A percentile compares a stretch with the other conserved stretches of the same genome.
Conservation (phyloP, 495 filamentous ascomycete species). For the Entonaema liquescens region DNA sequence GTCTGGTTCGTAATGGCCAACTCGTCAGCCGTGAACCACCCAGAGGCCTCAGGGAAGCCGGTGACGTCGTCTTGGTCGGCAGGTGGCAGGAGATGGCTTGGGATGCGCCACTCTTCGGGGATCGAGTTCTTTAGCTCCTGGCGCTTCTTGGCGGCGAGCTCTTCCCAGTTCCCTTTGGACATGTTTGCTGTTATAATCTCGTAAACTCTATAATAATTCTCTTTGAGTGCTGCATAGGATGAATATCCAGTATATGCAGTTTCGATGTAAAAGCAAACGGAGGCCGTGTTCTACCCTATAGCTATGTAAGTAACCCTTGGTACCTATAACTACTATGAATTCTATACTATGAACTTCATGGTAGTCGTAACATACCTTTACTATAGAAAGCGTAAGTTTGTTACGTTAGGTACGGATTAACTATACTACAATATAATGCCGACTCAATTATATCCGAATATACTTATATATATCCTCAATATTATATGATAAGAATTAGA, state of each 20-base stretch:
- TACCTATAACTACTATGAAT: too few species aligned
- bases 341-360: too few species aligned
- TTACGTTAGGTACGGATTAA: too few species aligned
- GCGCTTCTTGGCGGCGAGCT: constrained; percentile 50
- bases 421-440: not conserved
- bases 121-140: constrained; percentile 47
- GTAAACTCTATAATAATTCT: not conserved
- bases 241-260: not conserved
- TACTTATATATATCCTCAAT: not conserved
- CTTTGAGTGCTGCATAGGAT: not conserved
- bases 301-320: too few species aligned
- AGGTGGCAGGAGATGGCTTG: constrained; percentile 49
- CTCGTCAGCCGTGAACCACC: constrained; percentile 50
- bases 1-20: constrained; percentile 45
- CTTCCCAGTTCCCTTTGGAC: constrained; percentile 47
- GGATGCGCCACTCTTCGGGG: constrained; percentile 53
- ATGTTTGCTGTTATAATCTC: constrained; percentile 11
- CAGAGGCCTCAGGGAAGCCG: constrained; percentile 49
- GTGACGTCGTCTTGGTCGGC: constrained; percentile 50
- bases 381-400: not conserved
- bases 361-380: too few species aligned
- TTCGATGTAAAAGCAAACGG: too few species aligned
- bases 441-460: not conserved
- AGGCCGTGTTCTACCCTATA: too few species aligned
- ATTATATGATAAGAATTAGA: not conserved